Percentiles rank a stretch among this genome's conserved stretches.
Conservation (phyloP, 495 filamentous ascomycete species). For the Elasticomyces elasticus region DNA sequence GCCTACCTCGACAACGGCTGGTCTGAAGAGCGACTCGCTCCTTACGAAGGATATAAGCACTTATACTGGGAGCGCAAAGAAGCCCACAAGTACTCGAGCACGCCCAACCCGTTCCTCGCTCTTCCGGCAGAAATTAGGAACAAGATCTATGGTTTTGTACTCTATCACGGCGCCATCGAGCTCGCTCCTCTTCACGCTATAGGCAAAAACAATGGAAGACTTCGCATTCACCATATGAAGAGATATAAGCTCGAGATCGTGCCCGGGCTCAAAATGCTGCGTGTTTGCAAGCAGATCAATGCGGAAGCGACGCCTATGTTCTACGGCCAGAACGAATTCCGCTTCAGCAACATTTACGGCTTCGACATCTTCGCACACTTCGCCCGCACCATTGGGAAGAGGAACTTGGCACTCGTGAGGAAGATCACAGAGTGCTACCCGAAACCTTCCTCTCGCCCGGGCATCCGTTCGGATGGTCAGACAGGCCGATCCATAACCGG, state of each 20-base stretch:
- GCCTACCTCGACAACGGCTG: not conserved
- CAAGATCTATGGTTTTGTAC: not conserved
- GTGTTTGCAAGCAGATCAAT: not conserved
- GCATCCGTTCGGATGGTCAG: not conserved
- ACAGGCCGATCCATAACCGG: not conserved
- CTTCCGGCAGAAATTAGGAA: not conserved
- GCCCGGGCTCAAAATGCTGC: not conserved
- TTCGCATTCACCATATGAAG: not conserved
- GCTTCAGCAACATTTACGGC: constrained; percentile 9
- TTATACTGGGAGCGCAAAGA: not conserved
- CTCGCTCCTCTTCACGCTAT: not conserved
- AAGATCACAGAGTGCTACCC: not conserved
- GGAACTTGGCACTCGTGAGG: not conserved
- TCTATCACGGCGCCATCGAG: not conserved
- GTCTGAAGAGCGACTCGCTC: not conserved
- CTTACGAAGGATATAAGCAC: not conserved
- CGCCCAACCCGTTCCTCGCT: not conserved
- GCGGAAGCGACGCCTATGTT: not conserved
- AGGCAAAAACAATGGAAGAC: not conserved
- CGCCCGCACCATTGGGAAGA: not conserved
- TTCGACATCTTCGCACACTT: not conserved
- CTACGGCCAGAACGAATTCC: constrained; percentile 9
- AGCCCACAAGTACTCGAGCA: not conserved
- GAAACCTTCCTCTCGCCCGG: not conserved
- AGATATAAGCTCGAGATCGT: not conserved